Evolutionary conservation across 345 rosid species (phyloP).

Genomic region (Lepidium sativum): DNA sequence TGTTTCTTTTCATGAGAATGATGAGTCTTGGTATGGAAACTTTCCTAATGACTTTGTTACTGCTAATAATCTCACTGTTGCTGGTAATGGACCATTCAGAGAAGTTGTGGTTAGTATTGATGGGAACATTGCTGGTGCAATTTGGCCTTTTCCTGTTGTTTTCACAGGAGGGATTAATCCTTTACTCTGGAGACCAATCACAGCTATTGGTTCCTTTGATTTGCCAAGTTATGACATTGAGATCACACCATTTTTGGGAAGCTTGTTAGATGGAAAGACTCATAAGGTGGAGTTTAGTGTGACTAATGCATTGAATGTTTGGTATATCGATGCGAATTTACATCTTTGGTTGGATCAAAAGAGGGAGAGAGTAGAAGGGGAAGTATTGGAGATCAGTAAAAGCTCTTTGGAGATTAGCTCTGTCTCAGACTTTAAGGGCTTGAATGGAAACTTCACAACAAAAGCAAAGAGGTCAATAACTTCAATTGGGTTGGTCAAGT

Average conservation of each 20-base stretch:
- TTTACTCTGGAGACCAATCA: slow-evolving; percentile 77
- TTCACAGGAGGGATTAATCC: slow-evolving; percentile 84
- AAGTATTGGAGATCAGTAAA: slow-evolving; percentile 37
- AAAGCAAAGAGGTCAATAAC: slow-evolving; percentile 44
- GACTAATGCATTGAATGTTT: slow-evolving; percentile 72
- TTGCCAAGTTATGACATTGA: slow-evolving; percentile 86
- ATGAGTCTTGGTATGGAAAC: slow-evolving; percentile 83
- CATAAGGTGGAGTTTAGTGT: slow-evolving; percentile 62
- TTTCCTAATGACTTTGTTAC: slow-evolving; percentile 56
- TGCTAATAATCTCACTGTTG: slow-evolving; percentile 44
- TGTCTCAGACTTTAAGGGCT: slow-evolving; percentile 35
- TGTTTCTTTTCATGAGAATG: slow-evolving; percentile 85
- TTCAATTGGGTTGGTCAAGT: slow-evolving; percentile 52
- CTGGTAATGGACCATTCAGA: slow-evolving; percentile 89
- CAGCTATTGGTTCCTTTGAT: slow-evolving; percentile 79
- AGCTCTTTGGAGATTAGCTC: slow-evolving; percentile 32
- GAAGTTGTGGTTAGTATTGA: slow-evolving; percentile 79
- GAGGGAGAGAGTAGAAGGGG: slow-evolving; percentile 42
- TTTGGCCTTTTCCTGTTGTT: slow-evolving; percentile 90
- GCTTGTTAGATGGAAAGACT: slow-evolving; percentile 51
- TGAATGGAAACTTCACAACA: slow-evolving; percentile 52
- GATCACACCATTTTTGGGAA: slow-evolving; percentile 62
- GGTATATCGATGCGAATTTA: slow-evolving; percentile 82
- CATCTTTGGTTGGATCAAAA: slow-evolving; percentile 69
- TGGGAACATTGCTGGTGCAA: slow-evolving; percentile 48